A percentile compares a stretch with the other conserved stretches of the same genome.
Evolutionary conservation across 2,329 filamentous ascomycete species (phyloP).

Genomic region (Pseudogymnoascus sp.): DNA sequence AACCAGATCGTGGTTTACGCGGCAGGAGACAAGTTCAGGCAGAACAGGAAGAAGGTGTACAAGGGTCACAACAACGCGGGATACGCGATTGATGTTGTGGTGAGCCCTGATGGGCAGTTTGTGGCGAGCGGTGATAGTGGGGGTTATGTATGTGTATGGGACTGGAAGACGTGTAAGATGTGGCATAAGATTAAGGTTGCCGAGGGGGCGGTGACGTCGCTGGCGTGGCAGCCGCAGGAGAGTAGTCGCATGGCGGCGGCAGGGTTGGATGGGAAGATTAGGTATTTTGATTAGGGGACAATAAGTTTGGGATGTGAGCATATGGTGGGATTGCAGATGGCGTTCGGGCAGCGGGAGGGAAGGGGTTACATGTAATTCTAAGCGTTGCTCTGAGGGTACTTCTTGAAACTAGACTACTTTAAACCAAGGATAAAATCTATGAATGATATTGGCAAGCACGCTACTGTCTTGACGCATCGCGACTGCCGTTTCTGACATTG

Average conservation of each 20-base stretch:
- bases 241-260: slow-evolving; percentile 89
- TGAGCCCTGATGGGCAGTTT: slow-evolving; percentile 88
- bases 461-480: neutral
- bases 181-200: slow-evolving; percentile 90
- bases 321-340: slow-evolving; percentile 11
- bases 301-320: neutral
- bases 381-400: neutral
- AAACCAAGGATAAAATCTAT: neutral
- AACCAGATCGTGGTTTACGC: slow-evolving; percentile 97
- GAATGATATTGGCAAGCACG: neutral
- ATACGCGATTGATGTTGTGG: slow-evolving; percentile 80
- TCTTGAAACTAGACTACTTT: neutral
- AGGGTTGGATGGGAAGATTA: slow-evolving; percentile 79
- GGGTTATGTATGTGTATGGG: slow-evolving; percentile 93
- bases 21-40: slow-evolving; percentile 88
- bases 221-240: slow-evolving; percentile 97
- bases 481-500: neutral
- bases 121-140: slow-evolving; percentile 78
- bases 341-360: neutral
- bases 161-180: slow-evolving; percentile 99
- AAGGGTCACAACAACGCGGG: slow-evolving; percentile 93
- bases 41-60: slow-evolving; percentile 96
- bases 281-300: slow-evolving; percentile 73
- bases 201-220: slow-evolving; percentile 72
- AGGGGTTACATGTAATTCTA: neutral